Base-by-base conservation (phyloP, 345 rosid species). In the Dipteronia dyeriana region DNA sequence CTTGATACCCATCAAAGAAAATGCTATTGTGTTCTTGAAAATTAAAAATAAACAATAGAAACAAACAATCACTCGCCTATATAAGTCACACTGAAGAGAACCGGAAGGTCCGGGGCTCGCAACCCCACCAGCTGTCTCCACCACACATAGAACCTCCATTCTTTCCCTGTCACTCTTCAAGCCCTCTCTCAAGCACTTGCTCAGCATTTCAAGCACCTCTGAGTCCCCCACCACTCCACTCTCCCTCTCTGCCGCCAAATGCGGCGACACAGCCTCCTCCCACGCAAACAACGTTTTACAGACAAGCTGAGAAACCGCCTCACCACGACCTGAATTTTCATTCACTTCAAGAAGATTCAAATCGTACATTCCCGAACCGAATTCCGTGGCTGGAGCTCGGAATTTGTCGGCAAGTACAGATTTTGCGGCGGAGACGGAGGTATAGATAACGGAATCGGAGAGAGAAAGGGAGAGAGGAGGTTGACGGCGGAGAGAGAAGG, bases 111-210 rank as follows among this genome's bases (percentile, higher is more conserved):
- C 97, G 0, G 98, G 98, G 68, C 97, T 94, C 0, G 98, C 99
- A 62, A 96, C 95, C 19, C 99, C 98, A 2, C 99, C 99, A 13
- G 99, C 95, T 65, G 99, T 92, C 84, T 96, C 98, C 54, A 96
- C 87, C 60, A 96, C 82, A 78, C 94, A 92, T 8, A 95, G 80
- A 67, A 76, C 75, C 54, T 83, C 82, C 73, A 76, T 62, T 75
- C 56, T 57, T 68, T 49, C 83, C n/a, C 47, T 39, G 72, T 73
- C 83, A 83, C 78, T 80, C 17, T 81, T 88, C 62, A 78, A 47
- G 16, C 81, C 85, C 49, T 80, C 85, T 78, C 45, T 84, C 80
- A 95, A 81, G 62, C 87, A 85, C 17, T 73, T 81, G 72, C 76
- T 87, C 83, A 95, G 12, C 85, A 76, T 79, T 72, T 68, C 63